Evolutionary conservation across 2,329 filamentous ascomycete species (phyloP).

Genomic region (Nectriaceae sp.): DNA sequence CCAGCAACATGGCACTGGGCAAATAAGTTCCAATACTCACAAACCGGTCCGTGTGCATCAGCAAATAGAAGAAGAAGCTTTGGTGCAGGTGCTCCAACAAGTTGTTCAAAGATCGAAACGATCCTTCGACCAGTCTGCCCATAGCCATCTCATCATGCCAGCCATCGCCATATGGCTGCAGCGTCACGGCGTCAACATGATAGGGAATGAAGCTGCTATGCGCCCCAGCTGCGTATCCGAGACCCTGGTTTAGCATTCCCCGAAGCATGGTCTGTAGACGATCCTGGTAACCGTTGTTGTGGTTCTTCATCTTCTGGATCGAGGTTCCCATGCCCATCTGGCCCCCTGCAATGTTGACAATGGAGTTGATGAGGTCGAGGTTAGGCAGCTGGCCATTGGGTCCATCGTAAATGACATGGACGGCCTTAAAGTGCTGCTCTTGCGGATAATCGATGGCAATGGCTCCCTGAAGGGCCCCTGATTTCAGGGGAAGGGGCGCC

Average conservation of each 20-base stretch:
- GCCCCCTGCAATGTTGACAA: slow-evolving; percentile 80
- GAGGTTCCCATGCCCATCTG: slow-evolving; percentile 89
- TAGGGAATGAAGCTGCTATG: slow-evolving; percentile 98
- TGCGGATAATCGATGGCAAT: slow-evolving; percentile 92
- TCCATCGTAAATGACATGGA: slow-evolving; percentile 93
- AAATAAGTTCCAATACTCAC: slow-evolving; percentile 98
- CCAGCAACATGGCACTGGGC: slow-evolving; percentile 95
- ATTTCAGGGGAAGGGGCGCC: slow-evolving; percentile 81
- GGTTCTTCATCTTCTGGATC: slow-evolving; percentile 87
- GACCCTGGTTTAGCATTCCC: slow-evolving; percentile 88
- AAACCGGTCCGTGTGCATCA: slow-evolving; percentile 89
- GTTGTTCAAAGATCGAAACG: slow-evolving; percentile 94
- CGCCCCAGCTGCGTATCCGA: slow-evolving; percentile 85
- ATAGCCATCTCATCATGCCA: slow-evolving; percentile 99
- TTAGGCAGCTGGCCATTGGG: slow-evolving; percentile 96
- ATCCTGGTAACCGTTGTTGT: slow-evolving; percentile 76
- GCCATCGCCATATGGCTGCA: slow-evolving; percentile 86
- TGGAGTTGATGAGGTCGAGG: slow-evolving; percentile 92
- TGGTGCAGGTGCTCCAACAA: slow-evolving; percentile 95
- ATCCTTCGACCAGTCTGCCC: slow-evolving; percentile 83
- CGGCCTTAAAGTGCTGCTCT: slow-evolving; percentile 78
- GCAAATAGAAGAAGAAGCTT: slow-evolving; percentile 98
- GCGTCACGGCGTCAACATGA: slow-evolving; percentile 92
- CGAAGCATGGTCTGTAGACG: slow-evolving; percentile 85
- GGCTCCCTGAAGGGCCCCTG: slow-evolving; percentile 88